phyloP scores from a whole-genome alignment of 2,329 filamentous ascomycete species.

The Colletotrichum sublineola region DNA sequence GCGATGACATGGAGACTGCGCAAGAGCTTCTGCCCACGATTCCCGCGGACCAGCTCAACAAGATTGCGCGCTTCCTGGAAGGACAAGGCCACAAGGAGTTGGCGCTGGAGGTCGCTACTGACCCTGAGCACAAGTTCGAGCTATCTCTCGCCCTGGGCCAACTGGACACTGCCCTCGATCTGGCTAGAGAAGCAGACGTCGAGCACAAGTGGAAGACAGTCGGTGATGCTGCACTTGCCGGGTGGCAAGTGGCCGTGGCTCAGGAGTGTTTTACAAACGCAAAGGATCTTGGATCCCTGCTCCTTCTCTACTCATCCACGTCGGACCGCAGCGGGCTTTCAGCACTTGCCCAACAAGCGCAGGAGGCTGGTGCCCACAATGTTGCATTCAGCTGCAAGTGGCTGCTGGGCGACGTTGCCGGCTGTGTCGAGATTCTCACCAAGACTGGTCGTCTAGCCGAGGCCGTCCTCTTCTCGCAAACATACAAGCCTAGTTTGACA shows the following conservation, averaged over 20 bases:
- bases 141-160: conserved; percentile 86
- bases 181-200: conserved; percentile 85
- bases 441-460: conserved; percentile 86
- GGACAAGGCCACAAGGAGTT: conserved; percentile 98
- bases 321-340: conserved; percentile 81
- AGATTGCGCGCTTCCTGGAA: conserved; percentile 96
- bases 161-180: conserved; percentile 85
- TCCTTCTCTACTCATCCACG: conserved; percentile 90
- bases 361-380: conserved; percentile 85
- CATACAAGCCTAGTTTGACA: conserved; percentile 88
- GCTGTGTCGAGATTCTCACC: conserved; percentile 82
- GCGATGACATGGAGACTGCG: conserved; percentile 92
- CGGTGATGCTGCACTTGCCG: conserved; percentile 87
- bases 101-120: conserved; percentile 92
- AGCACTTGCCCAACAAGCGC: conserved; percentile 80
- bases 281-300: conserved; percentile 88
- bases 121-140: conserved; percentile 96
- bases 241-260: conserved; percentile 89
- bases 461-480: conserved; percentile 92
- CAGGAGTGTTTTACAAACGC: conserved; percentile 94
- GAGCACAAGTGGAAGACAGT: conserved; percentile 99
- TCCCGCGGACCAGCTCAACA: conserved; percentile 94
- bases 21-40: conserved; percentile 87
- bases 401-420: conserved; percentile 86
- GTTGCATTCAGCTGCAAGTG: conserved; percentile 92